Evolutionary conservation across 345 rosid genomes (phyloP).

Genomic region (Eucalyptus marginata): DNA sequence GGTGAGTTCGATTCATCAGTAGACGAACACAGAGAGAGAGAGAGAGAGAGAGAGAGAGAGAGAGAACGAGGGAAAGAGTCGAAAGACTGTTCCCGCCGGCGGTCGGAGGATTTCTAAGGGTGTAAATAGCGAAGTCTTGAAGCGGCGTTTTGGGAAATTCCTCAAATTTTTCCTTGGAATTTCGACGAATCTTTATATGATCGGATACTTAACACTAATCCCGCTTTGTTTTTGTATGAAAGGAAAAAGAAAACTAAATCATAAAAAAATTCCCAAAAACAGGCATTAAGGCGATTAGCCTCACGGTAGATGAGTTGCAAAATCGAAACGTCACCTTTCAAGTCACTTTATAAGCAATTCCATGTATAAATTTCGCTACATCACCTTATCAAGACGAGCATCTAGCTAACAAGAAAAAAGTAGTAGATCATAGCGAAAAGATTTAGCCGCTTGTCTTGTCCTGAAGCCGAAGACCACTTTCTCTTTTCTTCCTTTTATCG

Average conservation of each 20-base stretch:
- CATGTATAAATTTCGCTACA: not conserved
- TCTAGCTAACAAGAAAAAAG: fast-evolving
- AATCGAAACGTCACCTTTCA: not conserved
- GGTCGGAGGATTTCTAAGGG: not conserved
- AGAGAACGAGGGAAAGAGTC: not conserved
- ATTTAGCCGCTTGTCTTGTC: not conserved
- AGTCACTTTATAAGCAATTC: not conserved
- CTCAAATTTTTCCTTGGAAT: not conserved
- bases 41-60: not conserved
- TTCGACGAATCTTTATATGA: no score
- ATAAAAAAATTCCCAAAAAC: not conserved
- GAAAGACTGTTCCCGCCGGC: not conserved
- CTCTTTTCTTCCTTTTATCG: not conserved
- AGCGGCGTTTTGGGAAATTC: not conserved
- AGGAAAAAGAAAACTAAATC: not conserved
- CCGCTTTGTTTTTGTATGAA: not conserved
- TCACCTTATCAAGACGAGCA: not conserved
- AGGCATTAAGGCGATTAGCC: not conserved
- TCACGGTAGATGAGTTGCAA: not conserved
- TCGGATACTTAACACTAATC: not conserved
- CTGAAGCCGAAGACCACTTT: not conserved
- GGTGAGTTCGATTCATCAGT: not conserved
- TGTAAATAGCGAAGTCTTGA: not conserved
- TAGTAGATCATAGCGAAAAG: not conserved
- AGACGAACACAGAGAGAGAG: no score